phyloP scores from a whole-genome alignment of 306 rosid species.

The Vigna reflexopilosa region DNA sequence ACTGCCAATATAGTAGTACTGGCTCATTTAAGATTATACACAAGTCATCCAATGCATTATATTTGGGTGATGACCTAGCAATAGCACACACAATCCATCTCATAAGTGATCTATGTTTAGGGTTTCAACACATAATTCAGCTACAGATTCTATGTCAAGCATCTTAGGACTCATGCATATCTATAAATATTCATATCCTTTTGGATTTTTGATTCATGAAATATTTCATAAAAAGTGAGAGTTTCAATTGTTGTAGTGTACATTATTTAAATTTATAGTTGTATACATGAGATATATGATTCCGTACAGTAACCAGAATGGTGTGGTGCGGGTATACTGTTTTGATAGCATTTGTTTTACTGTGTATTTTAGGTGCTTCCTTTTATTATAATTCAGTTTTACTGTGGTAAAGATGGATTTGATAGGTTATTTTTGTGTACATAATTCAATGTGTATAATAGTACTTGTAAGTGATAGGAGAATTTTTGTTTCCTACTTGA shows the following conservation, averaged over 20 bases:
- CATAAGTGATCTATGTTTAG: not conserved
- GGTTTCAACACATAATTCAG: not conserved
- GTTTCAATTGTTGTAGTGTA: not conserved
- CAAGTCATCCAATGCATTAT: not conserved
- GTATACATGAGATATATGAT: not conserved
- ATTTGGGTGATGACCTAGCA: not conserved
- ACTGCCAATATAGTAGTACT: not conserved
- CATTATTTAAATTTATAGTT: not conserved
- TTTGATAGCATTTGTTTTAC: not conserved
- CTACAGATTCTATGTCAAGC: not conserved
- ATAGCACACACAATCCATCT: not conserved
- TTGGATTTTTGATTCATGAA: not conserved
- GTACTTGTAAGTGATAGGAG: slow-evolving; percentile 5
- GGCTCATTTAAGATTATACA: not conserved
- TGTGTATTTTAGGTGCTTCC: not conserved
- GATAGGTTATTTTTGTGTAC: not conserved
- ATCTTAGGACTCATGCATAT: not conserved
- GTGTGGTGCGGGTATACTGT: not conserved
- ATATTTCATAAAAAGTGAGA: too few relatives aligned
- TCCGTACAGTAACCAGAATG: not conserved
- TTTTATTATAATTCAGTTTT: not conserved
- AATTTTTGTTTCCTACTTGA: slow-evolving; percentile 7
- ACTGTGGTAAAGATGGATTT: slow-evolving; percentile 8
- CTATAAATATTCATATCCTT: not conserved
- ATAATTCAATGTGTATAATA: not conserved